Evolutionary conservation across 2,329 filamentous ascomycete genomes (phyloP).

Genomic region (Sporothrix luriei): DNA sequence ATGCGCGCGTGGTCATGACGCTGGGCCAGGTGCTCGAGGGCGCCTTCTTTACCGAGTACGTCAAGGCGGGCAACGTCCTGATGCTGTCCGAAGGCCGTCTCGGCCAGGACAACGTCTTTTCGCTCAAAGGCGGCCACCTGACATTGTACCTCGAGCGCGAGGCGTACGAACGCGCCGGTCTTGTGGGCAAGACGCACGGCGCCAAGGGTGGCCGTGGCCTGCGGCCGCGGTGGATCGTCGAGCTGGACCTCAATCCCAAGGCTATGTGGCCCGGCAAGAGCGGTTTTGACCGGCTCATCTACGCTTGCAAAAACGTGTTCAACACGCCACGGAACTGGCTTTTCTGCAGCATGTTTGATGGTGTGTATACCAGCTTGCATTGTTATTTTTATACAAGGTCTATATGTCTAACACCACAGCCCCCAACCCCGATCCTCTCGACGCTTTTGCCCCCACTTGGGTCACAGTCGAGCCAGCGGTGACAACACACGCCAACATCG

Average conservation of each 20-base stretch:
- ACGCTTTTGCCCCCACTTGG: slow-evolving; percentile 48
- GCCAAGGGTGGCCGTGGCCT: slow-evolving; percentile 59
- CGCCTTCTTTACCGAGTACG: slow-evolving; percentile 79
- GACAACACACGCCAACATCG: slow-evolving; percentile 38
- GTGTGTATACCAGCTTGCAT: slow-evolving; percentile 41
- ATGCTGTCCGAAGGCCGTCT: slow-evolving; percentile 80
- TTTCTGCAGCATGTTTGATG: slow-evolving; percentile 64
- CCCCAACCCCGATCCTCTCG: slow-evolving; percentile 54
- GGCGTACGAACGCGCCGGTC: slow-evolving; percentile 78
- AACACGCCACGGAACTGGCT: slow-evolving; percentile 72
- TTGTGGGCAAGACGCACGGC: slow-evolving; percentile 70
- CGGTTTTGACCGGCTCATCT: slow-evolving; percentile 74
- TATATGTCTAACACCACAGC: slow-evolving; percentile 44
- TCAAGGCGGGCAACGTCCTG: slow-evolving; percentile 76
- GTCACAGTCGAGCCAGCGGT: slow-evolving; percentile 47
- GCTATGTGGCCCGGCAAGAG: slow-evolving; percentile 84
- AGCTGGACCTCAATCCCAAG: slow-evolving; percentile 71
- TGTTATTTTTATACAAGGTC: slow-evolving; percentile 25
- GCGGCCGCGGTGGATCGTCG: slow-evolving; percentile 76
- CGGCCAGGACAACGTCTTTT: slow-evolving; percentile 72
- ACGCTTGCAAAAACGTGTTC: slow-evolving; percentile 78
- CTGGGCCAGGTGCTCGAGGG: slow-evolving; percentile 71
- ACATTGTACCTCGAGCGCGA: slow-evolving; percentile 78
- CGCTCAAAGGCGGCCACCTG: slow-evolving; percentile 69
- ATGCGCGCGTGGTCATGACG: slow-evolving; percentile 71